Percentiles rank a stretch among this genome's conserved stretches.
Evolutionary conservation across 2,329 filamentous ascomycete species (phyloP).

Genomic region (Chaetomiaceae sp.): DNA sequence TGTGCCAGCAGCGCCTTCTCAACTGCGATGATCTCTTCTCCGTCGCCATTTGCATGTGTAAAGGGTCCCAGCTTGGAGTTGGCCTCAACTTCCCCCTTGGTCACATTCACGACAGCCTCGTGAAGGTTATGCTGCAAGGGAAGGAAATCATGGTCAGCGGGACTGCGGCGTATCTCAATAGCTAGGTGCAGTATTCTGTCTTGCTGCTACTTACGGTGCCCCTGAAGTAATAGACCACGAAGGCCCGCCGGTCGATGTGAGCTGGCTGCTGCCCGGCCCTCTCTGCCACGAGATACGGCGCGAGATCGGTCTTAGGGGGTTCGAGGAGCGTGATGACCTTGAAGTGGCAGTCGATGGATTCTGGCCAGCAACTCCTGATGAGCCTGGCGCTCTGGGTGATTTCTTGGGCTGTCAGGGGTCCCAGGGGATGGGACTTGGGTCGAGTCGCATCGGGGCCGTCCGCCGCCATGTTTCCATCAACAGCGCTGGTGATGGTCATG

Average conservation of each 20-base stretch:
- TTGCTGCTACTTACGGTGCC: slow-evolving; percentile 53
- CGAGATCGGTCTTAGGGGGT: slow-evolving; percentile 48
- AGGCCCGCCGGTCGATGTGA: slow-evolving; percentile 45
- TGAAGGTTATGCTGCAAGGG: slow-evolving; percentile 55
- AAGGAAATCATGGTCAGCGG: too few relatives aligned
- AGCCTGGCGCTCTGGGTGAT: slow-evolving; percentile 47
- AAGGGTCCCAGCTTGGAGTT: slow-evolving; percentile 56
- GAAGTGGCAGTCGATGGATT: slow-evolving; percentile 53
- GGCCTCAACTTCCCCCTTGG: slow-evolving; percentile 44
- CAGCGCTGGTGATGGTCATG: too few relatives aligned
- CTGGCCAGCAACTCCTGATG: slow-evolving; percentile 51
- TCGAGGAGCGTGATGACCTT: slow-evolving; percentile 58
- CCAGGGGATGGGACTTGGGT: slow-evolving; percentile 47
- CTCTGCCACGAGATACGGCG: slow-evolving; percentile 47
- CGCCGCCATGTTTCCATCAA: too few relatives aligned
- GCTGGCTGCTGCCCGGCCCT: slow-evolving; percentile 37
- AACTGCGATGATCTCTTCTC: slow-evolving; percentile 53
- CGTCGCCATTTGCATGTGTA: slow-evolving; percentile 54
- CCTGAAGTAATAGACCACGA: slow-evolving; percentile 54
- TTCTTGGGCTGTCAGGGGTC: slow-evolving; percentile 53
- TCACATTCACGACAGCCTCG: slow-evolving; percentile 53
- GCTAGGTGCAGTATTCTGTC: too few relatives aligned
- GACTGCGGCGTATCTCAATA: too few relatives aligned
- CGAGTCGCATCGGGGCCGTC: too few relatives aligned
- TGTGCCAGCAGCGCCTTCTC: slow-evolving; percentile 53